These are phyloP conservation scores for Chalciporus pseudorubinellus DNA, from an alignment of 768 basidiomycete species.

Conservation along the genomic window DNA sequence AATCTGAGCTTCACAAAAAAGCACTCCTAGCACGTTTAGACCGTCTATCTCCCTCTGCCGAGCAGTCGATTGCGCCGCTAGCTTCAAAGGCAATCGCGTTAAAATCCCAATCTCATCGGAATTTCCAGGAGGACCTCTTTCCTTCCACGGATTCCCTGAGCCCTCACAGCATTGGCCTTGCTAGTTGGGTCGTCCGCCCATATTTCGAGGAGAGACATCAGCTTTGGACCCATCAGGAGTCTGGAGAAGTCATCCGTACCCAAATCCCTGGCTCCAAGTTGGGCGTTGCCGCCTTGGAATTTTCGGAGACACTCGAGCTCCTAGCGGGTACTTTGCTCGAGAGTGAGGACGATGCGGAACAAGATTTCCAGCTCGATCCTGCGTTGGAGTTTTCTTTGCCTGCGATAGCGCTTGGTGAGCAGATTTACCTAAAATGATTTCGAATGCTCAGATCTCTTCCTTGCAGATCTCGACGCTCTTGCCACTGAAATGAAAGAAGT, in stretches of 20 bases:
- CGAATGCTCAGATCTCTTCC: conserved; percentile 10
- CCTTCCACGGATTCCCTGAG: conserved; percentile 13
- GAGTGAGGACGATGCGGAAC: conserved; percentile 10
- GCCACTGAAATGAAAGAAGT: conserved; percentile 7
- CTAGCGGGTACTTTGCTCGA: conserved; percentile 49
- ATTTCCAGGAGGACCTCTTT: conserved; percentile 30
- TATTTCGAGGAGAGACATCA: conserved; percentile 72
- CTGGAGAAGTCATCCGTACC: conserved; percentile 32
- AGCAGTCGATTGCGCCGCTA: conserved; percentile 45
- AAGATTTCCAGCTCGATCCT: conserved; percentile 14
- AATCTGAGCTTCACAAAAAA: conserved; percentile 47
- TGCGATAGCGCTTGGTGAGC: conserved; percentile 20
- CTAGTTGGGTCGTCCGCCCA: conserved; percentile 67
- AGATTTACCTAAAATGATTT: background rate
- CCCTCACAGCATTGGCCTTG: conserved; percentile 51
- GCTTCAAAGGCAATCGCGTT: conserved; percentile 32
- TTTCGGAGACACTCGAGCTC: conserved; percentile 62
- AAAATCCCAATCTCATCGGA: conserved; percentile 32
- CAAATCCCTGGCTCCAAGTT: conserved; percentile 48
- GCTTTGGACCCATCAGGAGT: conserved; percentile 49
- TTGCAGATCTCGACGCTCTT: conserved; percentile 25
- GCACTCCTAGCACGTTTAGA: conserved; percentile 48
- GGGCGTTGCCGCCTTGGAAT: conserved; percentile 72
- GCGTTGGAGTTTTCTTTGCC: conserved; percentile 16
- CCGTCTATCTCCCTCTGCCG: conserved; percentile 40